Conservation (phyloP, 1,139 yeast species). For the Keqinozyma sinolaborantium region DNA sequence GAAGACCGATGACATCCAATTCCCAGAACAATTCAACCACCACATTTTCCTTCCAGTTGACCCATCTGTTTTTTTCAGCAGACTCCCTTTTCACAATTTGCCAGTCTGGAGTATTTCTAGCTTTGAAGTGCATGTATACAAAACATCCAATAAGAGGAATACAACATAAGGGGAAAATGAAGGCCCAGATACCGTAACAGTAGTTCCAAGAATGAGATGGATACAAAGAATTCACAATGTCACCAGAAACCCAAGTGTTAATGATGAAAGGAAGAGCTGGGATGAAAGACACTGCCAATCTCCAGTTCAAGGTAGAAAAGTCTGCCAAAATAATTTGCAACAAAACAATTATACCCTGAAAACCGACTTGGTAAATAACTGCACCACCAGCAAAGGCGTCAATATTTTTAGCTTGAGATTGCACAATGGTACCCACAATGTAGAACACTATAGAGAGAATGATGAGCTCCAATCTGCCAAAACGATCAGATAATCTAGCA, state of each 20-base stretch:
- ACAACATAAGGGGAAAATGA: conserved; percentile 62
- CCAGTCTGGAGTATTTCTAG: conserved; percentile 50
- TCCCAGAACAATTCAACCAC: conserved; percentile 37
- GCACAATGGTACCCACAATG: conserved; percentile 66
- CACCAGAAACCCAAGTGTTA: conserved; percentile 74
- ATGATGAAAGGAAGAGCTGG: conserved; percentile 72
- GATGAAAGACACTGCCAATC: conserved; percentile 57
- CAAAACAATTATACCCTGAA: conserved; percentile 58
- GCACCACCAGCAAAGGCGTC: conserved; percentile 72
- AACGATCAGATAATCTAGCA: conserved; percentile 67
- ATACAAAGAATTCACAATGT: conserved; percentile 34
- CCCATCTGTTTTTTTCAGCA: conserved; percentile 21
- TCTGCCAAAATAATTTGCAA: conserved; percentile 61
- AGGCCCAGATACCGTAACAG: conserved; percentile 81
- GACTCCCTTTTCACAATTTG: conserved; percentile 18
- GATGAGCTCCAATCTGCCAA: conserved; percentile 63
- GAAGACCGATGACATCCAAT: conserved; percentile 52
- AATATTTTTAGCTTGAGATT: conserved; percentile 64
- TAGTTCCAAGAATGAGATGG: conserved; percentile 54
- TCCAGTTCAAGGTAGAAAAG: conserved; percentile 66
- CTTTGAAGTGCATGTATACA: conserved; percentile 52
- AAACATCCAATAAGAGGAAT: conserved; percentile 55
- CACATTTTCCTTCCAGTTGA: conserved; percentile 14
- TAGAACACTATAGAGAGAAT: conserved; percentile 56
- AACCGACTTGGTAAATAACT: conserved; percentile 67